A percentile compares a stretch with the other conserved stretches of the same genome.
Conservation (phyloP, 2,329 filamentous ascomycete genomes). For the Trichoderma cornu-damae region DNA sequence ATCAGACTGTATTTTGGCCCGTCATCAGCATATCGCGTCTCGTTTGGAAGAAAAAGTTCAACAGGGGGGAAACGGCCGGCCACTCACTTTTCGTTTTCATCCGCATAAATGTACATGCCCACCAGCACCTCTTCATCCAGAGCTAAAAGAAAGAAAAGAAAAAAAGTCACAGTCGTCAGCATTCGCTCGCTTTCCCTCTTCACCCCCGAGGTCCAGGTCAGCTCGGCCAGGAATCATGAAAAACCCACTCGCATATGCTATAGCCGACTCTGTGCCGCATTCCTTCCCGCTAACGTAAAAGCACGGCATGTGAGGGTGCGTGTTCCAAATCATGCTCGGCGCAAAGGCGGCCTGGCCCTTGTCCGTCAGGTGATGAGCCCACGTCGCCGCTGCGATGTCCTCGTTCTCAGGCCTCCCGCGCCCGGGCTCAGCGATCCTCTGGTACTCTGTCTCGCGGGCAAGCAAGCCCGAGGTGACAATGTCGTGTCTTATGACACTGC, state of each 20-base stretch:
- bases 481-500: constrained; percentile 34
- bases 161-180: background rate
- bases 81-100: constrained; percentile 39
- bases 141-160: too few species aligned
- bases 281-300: constrained; percentile 40
- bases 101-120: constrained; percentile 40
- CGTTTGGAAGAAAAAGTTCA: background rate
- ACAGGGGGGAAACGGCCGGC: background rate
- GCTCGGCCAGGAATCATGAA: background rate
- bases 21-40: background rate
- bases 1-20: background rate
- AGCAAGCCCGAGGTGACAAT: constrained; percentile 29
- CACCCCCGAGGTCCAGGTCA: too few species aligned
- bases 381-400: constrained; percentile 32
- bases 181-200: background rate
- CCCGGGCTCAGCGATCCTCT: constrained; percentile 21
- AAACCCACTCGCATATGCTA: constrained; percentile 42
- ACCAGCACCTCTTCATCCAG: constrained; percentile 34
- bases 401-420: constrained; percentile 24
- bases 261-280: constrained; percentile 36
- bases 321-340: constrained; percentile 27
- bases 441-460: constrained; percentile 26
- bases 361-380: constrained; percentile 36
- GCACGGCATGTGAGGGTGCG: constrained; percentile 34
- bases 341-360: constrained; percentile 39